These are phyloP conservation scores for Daldinia childiae DNA, from an alignment of 495 filamentous ascomycete genomes.

Conservation along the genomic window DNA sequence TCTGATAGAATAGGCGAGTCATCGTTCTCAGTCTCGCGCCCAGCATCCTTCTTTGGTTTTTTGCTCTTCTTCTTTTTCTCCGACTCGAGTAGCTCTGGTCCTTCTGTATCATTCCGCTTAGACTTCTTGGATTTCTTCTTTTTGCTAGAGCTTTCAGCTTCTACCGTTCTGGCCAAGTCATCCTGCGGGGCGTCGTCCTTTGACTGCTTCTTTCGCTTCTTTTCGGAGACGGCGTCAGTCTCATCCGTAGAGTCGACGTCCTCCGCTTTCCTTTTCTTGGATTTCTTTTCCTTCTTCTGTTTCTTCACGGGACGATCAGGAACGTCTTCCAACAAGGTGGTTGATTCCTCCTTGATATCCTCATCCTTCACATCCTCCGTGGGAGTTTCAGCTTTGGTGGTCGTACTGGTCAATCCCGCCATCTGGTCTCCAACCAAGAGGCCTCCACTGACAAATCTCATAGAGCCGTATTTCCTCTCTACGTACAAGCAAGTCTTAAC, in stretches of 20 bases:
- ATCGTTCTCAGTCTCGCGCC: constrained; percentile 17
- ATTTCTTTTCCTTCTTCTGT: constrained; percentile 46
- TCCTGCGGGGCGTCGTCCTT: constrained; percentile 37
- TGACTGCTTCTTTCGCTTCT: constrained; percentile 53
- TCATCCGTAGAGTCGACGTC: constrained; percentile 44
- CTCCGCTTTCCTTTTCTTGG: constrained; percentile 56
- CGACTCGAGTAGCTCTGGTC: constrained; percentile 28
- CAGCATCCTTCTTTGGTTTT: constrained; percentile 34
- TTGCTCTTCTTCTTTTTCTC: constrained; percentile 45
- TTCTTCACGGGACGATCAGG: constrained; percentile 23
- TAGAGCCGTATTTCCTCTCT: constrained; percentile 73
- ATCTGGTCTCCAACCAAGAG: constrained; percentile 73
- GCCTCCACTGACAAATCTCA: constrained; percentile 84
- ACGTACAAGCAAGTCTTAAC: constrained; percentile 72
- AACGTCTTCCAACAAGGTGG: constrained; percentile 3
- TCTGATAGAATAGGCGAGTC: constrained; percentile 6
- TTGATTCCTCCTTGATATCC: not conserved
- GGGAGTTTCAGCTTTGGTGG: constrained; percentile 17
- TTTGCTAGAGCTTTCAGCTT: constrained; percentile 45
- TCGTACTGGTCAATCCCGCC: constrained; percentile 46
- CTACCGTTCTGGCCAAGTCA: constrained; percentile 7
- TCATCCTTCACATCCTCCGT: not conserved
- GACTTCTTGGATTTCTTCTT: constrained; percentile 48
- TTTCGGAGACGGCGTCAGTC: constrained; percentile 41
- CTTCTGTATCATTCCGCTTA: constrained; percentile 50